These are phyloP conservation scores for Aspergillaceae sp. DNA, from an alignment of 2,329 filamentous ascomycete species.

Conservation along the genomic window DNA sequence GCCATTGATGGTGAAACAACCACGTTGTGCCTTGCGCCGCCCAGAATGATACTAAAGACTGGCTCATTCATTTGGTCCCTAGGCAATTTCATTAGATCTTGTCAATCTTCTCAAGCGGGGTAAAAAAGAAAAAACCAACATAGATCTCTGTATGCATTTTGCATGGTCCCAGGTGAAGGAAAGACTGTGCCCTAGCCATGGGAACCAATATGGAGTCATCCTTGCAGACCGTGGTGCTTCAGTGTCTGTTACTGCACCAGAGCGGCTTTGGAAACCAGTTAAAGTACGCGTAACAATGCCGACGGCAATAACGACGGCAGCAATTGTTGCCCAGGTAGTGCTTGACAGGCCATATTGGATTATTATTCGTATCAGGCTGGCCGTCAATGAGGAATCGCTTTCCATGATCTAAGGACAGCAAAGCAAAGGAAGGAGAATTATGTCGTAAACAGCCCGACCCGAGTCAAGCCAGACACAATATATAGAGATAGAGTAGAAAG, in stretches of 20 bases:
- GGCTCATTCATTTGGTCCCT: constrained; percentile 24
- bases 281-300: constrained; percentile 33
- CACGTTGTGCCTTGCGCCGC: constrained; percentile 43
- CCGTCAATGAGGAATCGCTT: constrained; percentile 9
- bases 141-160: constrained; percentile 35
- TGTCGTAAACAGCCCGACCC: too few relatives aligned
- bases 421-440: background rate
- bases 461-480: background rate
- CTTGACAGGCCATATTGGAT: constrained; percentile 12
- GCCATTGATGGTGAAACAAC: constrained; percentile 42
- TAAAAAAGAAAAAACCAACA: constrained; percentile 19
- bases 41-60: constrained; percentile 43
- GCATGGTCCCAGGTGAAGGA: constrained; percentile 40
- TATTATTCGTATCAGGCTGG: constrained; percentile 11
- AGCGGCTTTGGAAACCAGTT: constrained; percentile 27
- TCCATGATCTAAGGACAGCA: constrained; percentile 6
- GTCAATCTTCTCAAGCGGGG: constrained; percentile 17
- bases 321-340: constrained; percentile 18
- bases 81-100: background rate
- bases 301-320: constrained; percentile 20
- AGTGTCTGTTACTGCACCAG: constrained; percentile 9
- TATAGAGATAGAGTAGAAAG: background rate
- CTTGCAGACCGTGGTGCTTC: constrained; percentile 34
- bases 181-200: constrained; percentile 47
- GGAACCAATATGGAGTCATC: constrained; percentile 52